Conservation (phyloP, 345 rosid species). For the Eucalyptus virginea region DNA sequence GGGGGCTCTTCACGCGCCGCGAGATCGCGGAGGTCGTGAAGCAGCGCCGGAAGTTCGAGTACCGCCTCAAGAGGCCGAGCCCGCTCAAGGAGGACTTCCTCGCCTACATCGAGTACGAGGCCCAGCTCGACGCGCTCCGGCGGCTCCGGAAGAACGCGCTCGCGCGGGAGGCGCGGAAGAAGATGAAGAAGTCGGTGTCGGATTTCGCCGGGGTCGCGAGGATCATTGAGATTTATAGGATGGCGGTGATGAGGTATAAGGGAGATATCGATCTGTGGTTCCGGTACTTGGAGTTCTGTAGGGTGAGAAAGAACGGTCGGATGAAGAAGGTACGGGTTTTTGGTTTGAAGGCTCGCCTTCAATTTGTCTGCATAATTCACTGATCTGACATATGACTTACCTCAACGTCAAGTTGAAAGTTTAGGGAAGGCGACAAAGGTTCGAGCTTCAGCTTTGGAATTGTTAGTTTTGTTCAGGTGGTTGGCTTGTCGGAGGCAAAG, state of each 20-base stretch:
- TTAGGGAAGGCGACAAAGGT: neutral
- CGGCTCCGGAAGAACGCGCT: slow-evolving; percentile 53
- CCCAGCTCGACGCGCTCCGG: slow-evolving; percentile 64
- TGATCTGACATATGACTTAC: neutral
- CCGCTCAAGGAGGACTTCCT: slow-evolving; percentile 78
- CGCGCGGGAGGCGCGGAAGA: slow-evolving; percentile 9
- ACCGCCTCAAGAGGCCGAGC: slow-evolving; percentile 79
- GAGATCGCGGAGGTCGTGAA: slow-evolving; percentile 84
- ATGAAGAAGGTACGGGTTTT: slow-evolving; percentile 60
- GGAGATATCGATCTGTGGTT: slow-evolving; percentile 91
- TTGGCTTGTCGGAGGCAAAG: neutral
- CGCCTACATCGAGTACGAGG: slow-evolving; percentile 78
- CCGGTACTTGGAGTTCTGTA: slow-evolving; percentile 74
- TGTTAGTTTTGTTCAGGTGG: neutral
- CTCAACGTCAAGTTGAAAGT: neutral
- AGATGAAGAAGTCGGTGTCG: slow-evolving; percentile 43
- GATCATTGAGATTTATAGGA: slow-evolving; percentile 58
- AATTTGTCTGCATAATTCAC: neutral
- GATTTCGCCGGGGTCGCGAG: slow-evolving; percentile 59
- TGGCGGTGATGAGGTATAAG: slow-evolving; percentile 64
- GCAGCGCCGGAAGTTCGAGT: slow-evolving; percentile 88
- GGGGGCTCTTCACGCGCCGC: slow-evolving; percentile 51
- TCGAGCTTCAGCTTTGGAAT: neutral
- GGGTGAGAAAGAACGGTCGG: slow-evolving; percentile 59
- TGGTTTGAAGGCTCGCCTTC: neutral